Percentiles rank a stretch among this genome's conserved stretches.
These are phyloP conservation scores for Pontederia paniculata DNA, from an alignment of 176 grass and related monocot species.

Conservation along the genomic window DNA sequence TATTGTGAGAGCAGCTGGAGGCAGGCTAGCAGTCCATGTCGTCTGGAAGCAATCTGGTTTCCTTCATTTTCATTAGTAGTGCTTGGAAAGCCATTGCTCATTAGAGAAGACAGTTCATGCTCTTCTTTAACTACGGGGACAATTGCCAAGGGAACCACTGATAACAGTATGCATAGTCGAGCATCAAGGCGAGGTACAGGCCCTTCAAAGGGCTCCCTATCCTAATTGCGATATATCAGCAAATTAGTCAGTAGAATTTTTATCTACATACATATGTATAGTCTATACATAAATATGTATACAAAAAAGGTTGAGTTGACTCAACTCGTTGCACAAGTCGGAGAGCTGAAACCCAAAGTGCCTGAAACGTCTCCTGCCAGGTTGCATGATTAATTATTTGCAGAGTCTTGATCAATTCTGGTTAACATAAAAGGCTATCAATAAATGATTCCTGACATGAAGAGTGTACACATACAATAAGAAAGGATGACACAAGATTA, in stretches of 20 bases:
- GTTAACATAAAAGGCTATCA: conserved; percentile 15
- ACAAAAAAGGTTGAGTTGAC: conserved; percentile 8
- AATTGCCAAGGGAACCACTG: conserved; percentile 72
- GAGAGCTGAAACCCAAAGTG: conserved; percentile 91
- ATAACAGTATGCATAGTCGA: conserved; percentile 74
- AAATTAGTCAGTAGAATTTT: too few species aligned
- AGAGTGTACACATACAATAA: neutral
- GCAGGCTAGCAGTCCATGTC: conserved; percentile 64
- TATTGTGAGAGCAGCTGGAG: conserved; percentile 83
- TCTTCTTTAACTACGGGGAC: conserved; percentile 69
- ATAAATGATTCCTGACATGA: neutral
- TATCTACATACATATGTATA: neutral
- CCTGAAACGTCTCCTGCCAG: conserved; percentile 97
- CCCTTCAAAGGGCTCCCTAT: conserved; percentile 73
- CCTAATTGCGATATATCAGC: conserved; percentile 25
- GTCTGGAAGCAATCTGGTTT: conserved; percentile 43
- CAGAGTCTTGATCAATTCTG: conserved; percentile 72
- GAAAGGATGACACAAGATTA: conserved; percentile 1
- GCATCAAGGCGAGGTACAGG: conserved; percentile 78
- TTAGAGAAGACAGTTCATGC: conserved; percentile 12
- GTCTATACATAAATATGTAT: neutral
- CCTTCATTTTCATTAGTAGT: conserved; percentile 22
- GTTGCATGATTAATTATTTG: conserved; percentile 79
- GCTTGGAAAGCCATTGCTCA: neutral
- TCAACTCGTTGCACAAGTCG: conserved; percentile 84